Base-by-base conservation (phyloP, 1,284 basidiomycete species). In the Trametes versicolor region DNA sequence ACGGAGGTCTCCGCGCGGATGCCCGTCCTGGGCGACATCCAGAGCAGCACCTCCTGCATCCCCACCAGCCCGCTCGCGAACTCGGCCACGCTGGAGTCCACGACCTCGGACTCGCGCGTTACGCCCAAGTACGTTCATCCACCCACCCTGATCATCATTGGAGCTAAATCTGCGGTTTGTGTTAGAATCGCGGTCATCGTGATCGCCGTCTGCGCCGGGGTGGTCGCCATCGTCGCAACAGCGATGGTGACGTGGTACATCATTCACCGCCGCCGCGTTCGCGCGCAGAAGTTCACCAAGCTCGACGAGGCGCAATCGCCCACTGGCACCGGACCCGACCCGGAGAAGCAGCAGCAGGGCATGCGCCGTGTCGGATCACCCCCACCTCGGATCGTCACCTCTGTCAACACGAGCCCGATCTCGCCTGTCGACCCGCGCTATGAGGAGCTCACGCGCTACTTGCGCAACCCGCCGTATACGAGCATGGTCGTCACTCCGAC, bases 201-300 rank as follows among this genome's bases (percentile, higher is more conserved):
- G 82, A 29, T 78, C 81, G 77, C 81, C 36, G 82, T 80, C 2
- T 81, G 79, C 41, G 76, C 75, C 23, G 70, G 79, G 13, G 70
- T 84, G 8, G 70, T 82, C 36, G 64, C 68, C 7, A 50, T 82
- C 19, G 72, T 86, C 36, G 75, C 77, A 10, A 57, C 83, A 34
- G 73, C 77, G 34, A 81, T 87, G 76, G 64, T 79, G 10, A 52
- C 83, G 29, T 86, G 82, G 71, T 66, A 84, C 60, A 60, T 81
- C 53, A 79, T 79, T 45, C 77, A 83, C 68, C 79, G 85, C 47
- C 77, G 80, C 52, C 67, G 72, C 60, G 58, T 36, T 34, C 49
- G 57, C 29, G 62, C 61, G 39, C 36, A 62, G 57, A 62, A 60
- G 27, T 70, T 68, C 63, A 57, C 45, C 12, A 64, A 66, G 65